Conservation (phyloP, 768 basidiomycete genomes). For the Xerocomellus dryophilus region DNA sequence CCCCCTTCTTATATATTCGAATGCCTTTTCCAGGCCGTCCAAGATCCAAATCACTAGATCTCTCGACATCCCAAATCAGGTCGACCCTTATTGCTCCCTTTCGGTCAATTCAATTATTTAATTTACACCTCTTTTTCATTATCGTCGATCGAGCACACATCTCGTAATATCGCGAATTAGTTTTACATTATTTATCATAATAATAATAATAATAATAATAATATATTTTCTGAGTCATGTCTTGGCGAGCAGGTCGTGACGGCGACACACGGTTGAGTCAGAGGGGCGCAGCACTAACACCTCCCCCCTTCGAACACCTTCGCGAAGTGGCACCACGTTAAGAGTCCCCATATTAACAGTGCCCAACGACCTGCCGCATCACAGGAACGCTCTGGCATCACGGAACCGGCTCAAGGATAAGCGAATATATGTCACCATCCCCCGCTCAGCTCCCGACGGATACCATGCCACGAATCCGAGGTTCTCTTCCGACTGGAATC, state of each 20-base stretch:
- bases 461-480: conserved; percentile 11
- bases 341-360: conserved; percentile 9
- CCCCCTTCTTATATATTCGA: conserved; percentile 29
- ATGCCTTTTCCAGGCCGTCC: conserved; percentile 19
- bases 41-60: conserved; percentile 28
- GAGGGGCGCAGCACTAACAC: conserved; percentile 25
- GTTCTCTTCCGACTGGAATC: conserved; percentile 1
- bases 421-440: conserved; percentile 16
- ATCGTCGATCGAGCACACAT: conserved; percentile 33
- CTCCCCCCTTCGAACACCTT: conserved; percentile 12
- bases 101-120: conserved; percentile 33
- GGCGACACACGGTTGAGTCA: conserved; percentile 17
- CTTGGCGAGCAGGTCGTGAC: conserved; percentile 4
- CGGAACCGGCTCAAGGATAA: conserved; percentile 28
- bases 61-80: conserved; percentile 7
- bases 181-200: conserved; percentile 2
- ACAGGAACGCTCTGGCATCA: conserved; percentile 26
- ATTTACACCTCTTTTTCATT: conserved; percentile 30
- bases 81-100: conserved; percentile 17
- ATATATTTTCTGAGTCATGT: background rate
- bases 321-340: conserved; percentile 14
- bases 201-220: too few relatives aligned
- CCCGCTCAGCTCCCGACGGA: conserved; percentile 12
- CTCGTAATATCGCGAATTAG: conserved; percentile 19
- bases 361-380: conserved; percentile 16